These are phyloP conservation scores for Begonia loranthoides DNA, from an alignment of 306 rosid species.

Conservation along the genomic window DNA sequence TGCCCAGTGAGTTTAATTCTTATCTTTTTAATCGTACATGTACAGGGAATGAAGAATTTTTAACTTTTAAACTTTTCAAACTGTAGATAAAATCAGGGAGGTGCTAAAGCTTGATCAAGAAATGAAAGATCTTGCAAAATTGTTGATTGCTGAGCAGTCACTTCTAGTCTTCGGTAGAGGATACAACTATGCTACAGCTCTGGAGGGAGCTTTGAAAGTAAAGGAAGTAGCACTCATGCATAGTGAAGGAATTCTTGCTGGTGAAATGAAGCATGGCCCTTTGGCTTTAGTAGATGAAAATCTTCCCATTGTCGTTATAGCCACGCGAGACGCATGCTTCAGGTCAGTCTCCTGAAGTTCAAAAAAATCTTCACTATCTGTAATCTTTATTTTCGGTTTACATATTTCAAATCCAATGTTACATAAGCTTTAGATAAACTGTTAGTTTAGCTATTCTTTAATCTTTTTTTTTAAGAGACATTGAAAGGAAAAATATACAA, in stretches of 20 bases:
- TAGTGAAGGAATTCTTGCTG: slow-evolving; percentile 98
- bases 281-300: slow-evolving; percentile 93
- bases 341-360: slow-evolving; percentile 39
- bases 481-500: too few species aligned
- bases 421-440: too few species aligned
- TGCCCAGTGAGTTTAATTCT: slow-evolving; percentile 63
- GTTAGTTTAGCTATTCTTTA: too few species aligned
- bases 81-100: slow-evolving; percentile 75
- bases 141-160: slow-evolving; percentile 83
- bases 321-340: slow-evolving; percentile 91
- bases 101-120: slow-evolving; percentile 78
- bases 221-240: slow-evolving; percentile 99
- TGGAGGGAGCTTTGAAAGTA: slow-evolving; percentile 97
- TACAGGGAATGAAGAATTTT: not conserved
- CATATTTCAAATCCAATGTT: too few species aligned
- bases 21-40: slow-evolving; percentile 1
- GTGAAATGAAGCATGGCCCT: slow-evolving; percentile 99
- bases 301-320: slow-evolving; percentile 79
- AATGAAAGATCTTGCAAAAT: slow-evolving; percentile 84
- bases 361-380: slow-evolving; percentile 7
- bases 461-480: too few species aligned
- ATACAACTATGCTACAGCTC: slow-evolving; percentile 86
- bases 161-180: slow-evolving; percentile 97
- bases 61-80: not conserved
- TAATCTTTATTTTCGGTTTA: slow-evolving; percentile 9